phyloP scores from a whole-genome alignment of 2,329 filamentous ascomycete genomes.

The Furcasterigmium furcatum region DNA sequence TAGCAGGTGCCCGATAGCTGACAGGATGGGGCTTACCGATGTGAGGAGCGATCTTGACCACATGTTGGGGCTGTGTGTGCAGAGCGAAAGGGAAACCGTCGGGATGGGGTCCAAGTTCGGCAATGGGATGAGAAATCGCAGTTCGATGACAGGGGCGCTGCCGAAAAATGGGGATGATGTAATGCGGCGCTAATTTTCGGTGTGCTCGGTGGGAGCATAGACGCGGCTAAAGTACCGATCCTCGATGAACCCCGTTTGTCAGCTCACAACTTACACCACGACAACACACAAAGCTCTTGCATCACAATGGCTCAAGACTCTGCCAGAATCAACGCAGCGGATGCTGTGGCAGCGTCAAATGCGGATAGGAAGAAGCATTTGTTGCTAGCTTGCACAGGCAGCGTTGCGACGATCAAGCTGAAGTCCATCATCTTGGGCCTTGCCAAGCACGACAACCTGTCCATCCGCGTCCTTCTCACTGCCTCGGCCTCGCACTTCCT shows the following conservation, averaged over 20 bases:
- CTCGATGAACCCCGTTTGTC: neutral
- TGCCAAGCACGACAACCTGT: conserved; percentile 50
- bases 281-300: neutral
- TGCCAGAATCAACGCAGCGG: conserved; percentile 6
- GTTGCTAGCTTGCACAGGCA: conserved; percentile 7
- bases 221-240: too few species aligned
- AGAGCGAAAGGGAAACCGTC: neutral
- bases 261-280: neutral
- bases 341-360: conserved; percentile 8
- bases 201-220: conserved; percentile 1
- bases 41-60: conserved; percentile 4
- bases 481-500: conserved; percentile 73
- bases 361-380: conserved; percentile 10
- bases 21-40: neutral
- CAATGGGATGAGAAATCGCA: conserved; percentile 1
- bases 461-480: conserved; percentile 84
- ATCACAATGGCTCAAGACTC: conserved; percentile 3
- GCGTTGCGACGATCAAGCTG: conserved; percentile 74
- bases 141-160: neutral
- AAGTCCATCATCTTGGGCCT: conserved; percentile 63
- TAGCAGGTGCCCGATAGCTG: too few species aligned
- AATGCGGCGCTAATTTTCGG: conserved; percentile 7
- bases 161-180: conserved; percentile 10
- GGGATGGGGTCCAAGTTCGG: neutral
- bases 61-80: conserved; percentile 2